Conservation (phyloP, 2,329 filamentous ascomycete species). For the Geosmithia flava region DNA sequence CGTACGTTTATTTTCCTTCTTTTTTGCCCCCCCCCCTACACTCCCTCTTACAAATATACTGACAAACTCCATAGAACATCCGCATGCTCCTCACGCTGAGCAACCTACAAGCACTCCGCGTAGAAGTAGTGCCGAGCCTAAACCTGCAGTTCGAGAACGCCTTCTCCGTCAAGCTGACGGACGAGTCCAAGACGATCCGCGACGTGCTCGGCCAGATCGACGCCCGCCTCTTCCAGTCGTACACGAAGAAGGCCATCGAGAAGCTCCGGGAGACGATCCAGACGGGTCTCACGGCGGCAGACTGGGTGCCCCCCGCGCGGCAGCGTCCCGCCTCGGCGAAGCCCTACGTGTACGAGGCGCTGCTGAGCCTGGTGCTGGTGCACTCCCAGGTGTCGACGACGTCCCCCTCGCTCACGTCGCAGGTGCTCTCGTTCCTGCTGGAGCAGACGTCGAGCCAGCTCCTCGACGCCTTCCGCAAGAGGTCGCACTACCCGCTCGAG, state of each 20-base stretch:
- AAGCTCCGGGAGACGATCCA: slow-evolving; percentile 58
- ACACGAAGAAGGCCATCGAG: slow-evolving; percentile 67
- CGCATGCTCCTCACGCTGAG: slow-evolving; percentile 89
- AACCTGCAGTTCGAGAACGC: slow-evolving; percentile 86
- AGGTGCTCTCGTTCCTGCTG: slow-evolving; percentile 77
- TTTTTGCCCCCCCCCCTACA: background rate
- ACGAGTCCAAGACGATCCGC: slow-evolving; percentile 83
- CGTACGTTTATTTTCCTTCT: slow-evolving; percentile 23
- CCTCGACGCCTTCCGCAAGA: slow-evolving; percentile 64
- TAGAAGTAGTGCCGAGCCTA: slow-evolving; percentile 74
- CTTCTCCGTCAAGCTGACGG: slow-evolving; percentile 88
- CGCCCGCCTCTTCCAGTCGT: slow-evolving; percentile 79
- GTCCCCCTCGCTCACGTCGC: slow-evolving; percentile 59
- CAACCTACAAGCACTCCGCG: slow-evolving; percentile 75
- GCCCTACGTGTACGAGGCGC: slow-evolving; percentile 79
- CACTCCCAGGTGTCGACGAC: slow-evolving; percentile 84
- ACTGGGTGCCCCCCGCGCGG: slow-evolving; percentile 53
- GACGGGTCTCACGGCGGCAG: slow-evolving; percentile 55
- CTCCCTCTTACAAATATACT: slow-evolving; percentile 4
- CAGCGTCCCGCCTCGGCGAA: slow-evolving; percentile 60
- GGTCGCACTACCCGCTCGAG: slow-evolving; percentile 58
- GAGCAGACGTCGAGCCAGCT: slow-evolving; percentile 71
- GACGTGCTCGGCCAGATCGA: slow-evolving; percentile 90
- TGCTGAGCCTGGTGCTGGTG: slow-evolving; percentile 77
- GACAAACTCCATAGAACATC: slow-evolving; percentile 50